These are phyloP conservation scores for Hirschioporus abietinus DNA, from an alignment of 768 basidiomycete genomes.

Conservation along the genomic window DNA sequence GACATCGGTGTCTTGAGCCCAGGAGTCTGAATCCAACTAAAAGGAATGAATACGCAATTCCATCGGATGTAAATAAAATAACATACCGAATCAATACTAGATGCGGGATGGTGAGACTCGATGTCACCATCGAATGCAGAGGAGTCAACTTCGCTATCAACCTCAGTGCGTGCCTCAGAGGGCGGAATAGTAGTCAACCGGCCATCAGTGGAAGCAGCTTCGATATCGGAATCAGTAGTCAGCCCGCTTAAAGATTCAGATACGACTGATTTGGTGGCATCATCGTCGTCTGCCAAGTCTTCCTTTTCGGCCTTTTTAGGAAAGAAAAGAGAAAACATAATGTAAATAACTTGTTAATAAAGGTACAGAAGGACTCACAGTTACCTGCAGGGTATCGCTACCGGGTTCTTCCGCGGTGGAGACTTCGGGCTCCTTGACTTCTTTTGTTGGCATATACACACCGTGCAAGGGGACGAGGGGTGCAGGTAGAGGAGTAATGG, in stretches of 20 bases:
- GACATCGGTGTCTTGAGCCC: not conserved
- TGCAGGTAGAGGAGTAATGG: not conserved
- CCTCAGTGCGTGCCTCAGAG: not conserved
- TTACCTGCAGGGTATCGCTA: not conserved
- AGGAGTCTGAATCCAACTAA: not conserved
- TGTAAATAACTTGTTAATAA: not conserved
- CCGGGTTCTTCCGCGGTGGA: not conserved
- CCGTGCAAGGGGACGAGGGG: not conserved
- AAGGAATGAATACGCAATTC: not conserved
- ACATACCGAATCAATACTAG: not conserved
- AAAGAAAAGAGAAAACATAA: slow-evolving; percentile 1
- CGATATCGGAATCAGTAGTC: not conserved
- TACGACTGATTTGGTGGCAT: not conserved
- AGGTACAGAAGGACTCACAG: not conserved
- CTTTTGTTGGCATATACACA: not conserved
- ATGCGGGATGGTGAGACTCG: not conserved
- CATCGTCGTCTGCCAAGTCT: not conserved
- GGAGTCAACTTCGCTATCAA: not conserved
- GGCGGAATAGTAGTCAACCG: not conserved
- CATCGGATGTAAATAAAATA: not conserved
- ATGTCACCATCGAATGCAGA: not conserved
- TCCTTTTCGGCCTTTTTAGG: not conserved
- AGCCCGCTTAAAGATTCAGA: slow-evolving; percentile 1
- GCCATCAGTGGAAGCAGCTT: not conserved
- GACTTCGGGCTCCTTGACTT: not conserved